Base-by-base conservation (phyloP, 179 eudicot genomes). In the Patellifolia procumbens region DNA sequence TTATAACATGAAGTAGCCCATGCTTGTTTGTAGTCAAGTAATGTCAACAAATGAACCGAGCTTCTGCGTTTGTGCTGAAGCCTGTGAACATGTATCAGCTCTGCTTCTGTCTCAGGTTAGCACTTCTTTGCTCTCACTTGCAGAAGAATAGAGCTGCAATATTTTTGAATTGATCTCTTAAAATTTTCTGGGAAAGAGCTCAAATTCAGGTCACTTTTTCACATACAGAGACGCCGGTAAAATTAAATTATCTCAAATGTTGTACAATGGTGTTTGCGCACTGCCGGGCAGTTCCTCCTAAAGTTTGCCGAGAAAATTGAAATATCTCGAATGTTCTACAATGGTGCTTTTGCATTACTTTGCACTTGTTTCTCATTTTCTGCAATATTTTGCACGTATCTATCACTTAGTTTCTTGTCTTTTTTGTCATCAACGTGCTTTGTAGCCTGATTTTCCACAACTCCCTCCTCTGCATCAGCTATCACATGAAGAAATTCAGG, bases 401-500 rank as follows among this genome's bases (percentile, higher is more conserved):
- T 20, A 60, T 72, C 73, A 12, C 22, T 51, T 42, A 76, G 53
- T 67, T 79, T 81, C 29, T 12, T 28, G 22, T 56, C 34, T 62
- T 79, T 81, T 48, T 1, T 16, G 11, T 51, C 39, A 69, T 45
- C 76, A 45, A 75, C 37, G 7, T 65, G 34, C 60, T 13, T 43
- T 17, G 70, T 74, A 45, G 73, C 76, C 60, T 79, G 83, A 64
- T 46, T 72, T 80, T 78, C 74, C 70, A 51, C 61, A 74, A 69
- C 39, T 39, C 79, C 79, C 56, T 58, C 77, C 31, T 32, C 52
- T 1, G 8, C 77, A 72, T 74, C 82, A 51, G 69, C 76, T 53
- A 82, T 75, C 29, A 77, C 80, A 69, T 74, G 79, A 17, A 89
- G 85, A 68, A 86, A 85, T 67, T 89, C 94, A 5, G 82, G 80